These are phyloP conservation scores for Dioscorea alata DNA, from an alignment of 106 monocot species.

Conservation along the genomic window DNA sequence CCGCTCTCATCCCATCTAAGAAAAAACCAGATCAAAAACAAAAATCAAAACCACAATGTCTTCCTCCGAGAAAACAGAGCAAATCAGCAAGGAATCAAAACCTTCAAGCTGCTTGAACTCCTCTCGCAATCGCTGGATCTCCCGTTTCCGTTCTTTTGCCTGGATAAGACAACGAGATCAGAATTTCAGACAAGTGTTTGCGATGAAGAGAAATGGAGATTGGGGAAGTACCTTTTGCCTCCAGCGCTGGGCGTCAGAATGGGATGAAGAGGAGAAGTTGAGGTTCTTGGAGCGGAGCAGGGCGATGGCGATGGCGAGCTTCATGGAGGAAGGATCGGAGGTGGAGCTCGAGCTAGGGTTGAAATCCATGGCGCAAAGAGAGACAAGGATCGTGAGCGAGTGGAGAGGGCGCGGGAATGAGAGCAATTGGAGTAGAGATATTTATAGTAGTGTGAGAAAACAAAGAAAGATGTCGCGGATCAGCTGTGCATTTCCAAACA, in stretches of 20 bases:
- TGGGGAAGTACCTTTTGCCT: slow-evolving; percentile 51
- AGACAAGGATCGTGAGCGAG: neutral
- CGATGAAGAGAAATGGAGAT: neutral
- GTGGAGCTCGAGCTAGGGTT: slow-evolving; percentile 10
- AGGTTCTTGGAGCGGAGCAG: slow-evolving; percentile 55
- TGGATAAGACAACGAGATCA: slow-evolving; percentile 6
- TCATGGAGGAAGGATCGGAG: slow-evolving; percentile 35
- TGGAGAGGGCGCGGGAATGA: slow-evolving; percentile 11
- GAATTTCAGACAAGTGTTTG: neutral
- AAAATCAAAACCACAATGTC: neutral
- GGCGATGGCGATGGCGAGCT: slow-evolving; percentile 66
- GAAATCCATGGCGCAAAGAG: neutral
- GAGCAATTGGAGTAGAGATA: too few species aligned
- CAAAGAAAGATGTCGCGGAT: too few species aligned
- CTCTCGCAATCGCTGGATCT: slow-evolving; percentile 61
- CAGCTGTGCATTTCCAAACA: too few species aligned
- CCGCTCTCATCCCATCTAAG: slow-evolving; percentile 30
- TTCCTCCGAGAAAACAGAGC: too few species aligned
- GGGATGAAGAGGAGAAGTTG: slow-evolving; percentile 13
- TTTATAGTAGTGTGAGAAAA: too few species aligned
- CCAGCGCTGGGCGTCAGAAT: slow-evolving; percentile 48
- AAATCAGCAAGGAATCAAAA: neutral
- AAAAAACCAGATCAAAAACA: slow-evolving; percentile 4
- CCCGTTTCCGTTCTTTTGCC: slow-evolving; percentile 89
- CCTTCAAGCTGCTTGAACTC: slow-evolving; percentile 89